Percentiles rank a stretch among this genome's conserved stretches.
These are phyloP conservation scores for Picochlorum costavermella DNA, from an alignment of 139 green algal genomes.

Conservation along the genomic window DNA sequence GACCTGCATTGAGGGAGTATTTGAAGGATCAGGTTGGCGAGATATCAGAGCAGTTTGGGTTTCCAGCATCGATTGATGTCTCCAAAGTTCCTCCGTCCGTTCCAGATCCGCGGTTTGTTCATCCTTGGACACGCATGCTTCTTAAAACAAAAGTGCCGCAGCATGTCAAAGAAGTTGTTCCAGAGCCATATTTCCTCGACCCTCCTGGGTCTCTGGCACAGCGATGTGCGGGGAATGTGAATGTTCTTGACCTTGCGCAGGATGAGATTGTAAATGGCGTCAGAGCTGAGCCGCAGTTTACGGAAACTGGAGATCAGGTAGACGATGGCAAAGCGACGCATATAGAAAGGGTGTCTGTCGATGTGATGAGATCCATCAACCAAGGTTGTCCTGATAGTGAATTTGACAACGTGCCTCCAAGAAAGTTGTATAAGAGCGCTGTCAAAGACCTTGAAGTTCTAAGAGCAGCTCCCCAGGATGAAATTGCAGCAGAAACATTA, in stretches of 20 bases:
- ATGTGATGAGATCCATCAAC: conserved; percentile 26
- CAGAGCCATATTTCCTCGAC: conserved; percentile 1
- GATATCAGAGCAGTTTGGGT: no score
- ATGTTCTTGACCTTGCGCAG: neutral
- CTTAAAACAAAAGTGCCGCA: conserved; percentile 27
- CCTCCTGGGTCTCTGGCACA: neutral
- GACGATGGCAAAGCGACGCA: neutral
- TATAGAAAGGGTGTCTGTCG: neutral
- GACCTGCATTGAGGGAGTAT: no score
- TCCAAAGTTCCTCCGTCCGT: no score
- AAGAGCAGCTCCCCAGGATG: conserved; percentile 65
- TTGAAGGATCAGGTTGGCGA: no score
- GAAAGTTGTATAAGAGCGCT: conserved; percentile 44
- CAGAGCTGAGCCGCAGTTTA: neutral
- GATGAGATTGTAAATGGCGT: neutral
- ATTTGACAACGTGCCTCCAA: conserved; percentile 2
- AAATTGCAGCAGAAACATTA: conserved; percentile 71
- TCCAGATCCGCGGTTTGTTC: conserved; percentile 14
- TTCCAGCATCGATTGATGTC: no score
- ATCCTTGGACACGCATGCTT: conserved; percentile 50
- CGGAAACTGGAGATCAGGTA: neutral
- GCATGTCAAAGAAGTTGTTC: conserved; percentile 11
- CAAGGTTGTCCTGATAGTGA: conserved; percentile 12
- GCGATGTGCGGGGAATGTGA: neutral
- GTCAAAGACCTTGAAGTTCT: conserved; percentile 33